A percentile compares a stretch with the other conserved stretches of the same genome.
Evolutionary conservation across 768 basidiomycete species (phyloP).

Genomic region (Kwoniella heveanensis): DNA sequence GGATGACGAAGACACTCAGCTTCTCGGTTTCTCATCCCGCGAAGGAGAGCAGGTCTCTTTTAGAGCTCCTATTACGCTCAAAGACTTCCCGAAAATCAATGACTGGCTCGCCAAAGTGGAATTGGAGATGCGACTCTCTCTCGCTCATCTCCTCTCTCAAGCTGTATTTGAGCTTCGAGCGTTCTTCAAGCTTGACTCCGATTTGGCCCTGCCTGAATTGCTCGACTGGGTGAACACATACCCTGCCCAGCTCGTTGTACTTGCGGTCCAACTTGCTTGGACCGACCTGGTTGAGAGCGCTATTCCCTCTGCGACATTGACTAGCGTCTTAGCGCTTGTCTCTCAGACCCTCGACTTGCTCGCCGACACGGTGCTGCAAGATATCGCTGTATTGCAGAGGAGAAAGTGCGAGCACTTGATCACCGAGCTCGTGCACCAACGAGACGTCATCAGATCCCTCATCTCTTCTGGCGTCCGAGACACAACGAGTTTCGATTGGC

Average conservation of each 20-base stretch:
- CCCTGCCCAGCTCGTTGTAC: conserved; percentile 92
- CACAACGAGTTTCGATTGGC: conserved; percentile 79
- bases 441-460: conserved; percentile 86
- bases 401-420: conserved; percentile 98
- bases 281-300: conserved; percentile 77
- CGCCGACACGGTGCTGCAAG: conserved; percentile 93
- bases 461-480: conserved; percentile 68
- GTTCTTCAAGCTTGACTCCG: conserved; percentile 72
- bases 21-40: conserved; percentile 89
- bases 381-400: conserved; percentile 84
- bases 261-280: conserved; percentile 96
- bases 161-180: conserved; percentile 76
- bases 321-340: conserved; percentile 71
- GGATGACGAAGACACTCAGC: conserved; percentile 73
- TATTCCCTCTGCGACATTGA: conserved; percentile 57
- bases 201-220: conserved; percentile 66
- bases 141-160: conserved; percentile 77
- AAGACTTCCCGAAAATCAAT: conserved; percentile 96
- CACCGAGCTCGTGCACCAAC: conserved; percentile 96
- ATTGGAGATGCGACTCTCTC: conserved; percentile 84
- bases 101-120: conserved; percentile 95
- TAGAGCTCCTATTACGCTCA: conserved; percentile 76
- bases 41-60: conserved; percentile 94
- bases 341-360: conserved; percentile 84
- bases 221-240: conserved; percentile 91